Percentiles rank a stretch among this genome's conserved stretches.
These are phyloP conservation scores for Candida ulmi DNA, from an alignment of 805 yeast genomes.

Conservation along the genomic window DNA sequence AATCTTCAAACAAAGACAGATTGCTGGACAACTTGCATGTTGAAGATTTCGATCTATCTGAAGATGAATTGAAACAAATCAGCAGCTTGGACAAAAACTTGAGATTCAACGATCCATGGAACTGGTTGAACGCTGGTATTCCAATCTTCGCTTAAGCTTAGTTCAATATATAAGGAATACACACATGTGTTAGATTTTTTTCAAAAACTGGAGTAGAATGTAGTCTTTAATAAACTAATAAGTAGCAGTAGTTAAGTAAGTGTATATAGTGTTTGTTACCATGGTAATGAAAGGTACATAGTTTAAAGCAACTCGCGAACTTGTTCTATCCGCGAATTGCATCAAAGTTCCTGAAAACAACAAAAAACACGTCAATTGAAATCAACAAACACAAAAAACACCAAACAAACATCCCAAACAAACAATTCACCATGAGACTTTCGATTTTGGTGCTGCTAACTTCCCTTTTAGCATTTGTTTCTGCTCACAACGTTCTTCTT, in stretches of 20 bases:
- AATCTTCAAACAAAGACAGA: conserved; percentile 65
- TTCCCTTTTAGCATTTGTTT: conserved; percentile 5
- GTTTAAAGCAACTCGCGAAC: no score
- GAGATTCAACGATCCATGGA: conserved; percentile 78
- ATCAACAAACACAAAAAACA: no score
- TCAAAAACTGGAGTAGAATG: no score
- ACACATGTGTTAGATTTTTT: no score
- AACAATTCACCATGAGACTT: not conserved
- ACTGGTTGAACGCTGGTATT: conserved; percentile 22
- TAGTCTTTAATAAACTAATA: no score
- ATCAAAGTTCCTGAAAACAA: not conserved
- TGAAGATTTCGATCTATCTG: conserved; percentile 48
- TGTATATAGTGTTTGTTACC: no score
- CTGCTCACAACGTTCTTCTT: conserved; percentile 76
- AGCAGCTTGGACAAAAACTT: conserved; percentile 57
- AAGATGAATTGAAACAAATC: conserved; percentile 49
- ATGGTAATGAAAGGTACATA: no score
- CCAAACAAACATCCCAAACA: not conserved
- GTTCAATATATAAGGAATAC: not conserved
- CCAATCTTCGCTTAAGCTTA: conserved; percentile 9
- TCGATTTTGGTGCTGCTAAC: not conserved
- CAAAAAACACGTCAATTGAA: not conserved
- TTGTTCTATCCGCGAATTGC: no score
- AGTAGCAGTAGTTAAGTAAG: no score
- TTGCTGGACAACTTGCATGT: conserved; percentile 54